These are phyloP conservation scores for Penium margaritaceum DNA, from an alignment of 139 green algal species.

Conservation along the genomic window DNA sequence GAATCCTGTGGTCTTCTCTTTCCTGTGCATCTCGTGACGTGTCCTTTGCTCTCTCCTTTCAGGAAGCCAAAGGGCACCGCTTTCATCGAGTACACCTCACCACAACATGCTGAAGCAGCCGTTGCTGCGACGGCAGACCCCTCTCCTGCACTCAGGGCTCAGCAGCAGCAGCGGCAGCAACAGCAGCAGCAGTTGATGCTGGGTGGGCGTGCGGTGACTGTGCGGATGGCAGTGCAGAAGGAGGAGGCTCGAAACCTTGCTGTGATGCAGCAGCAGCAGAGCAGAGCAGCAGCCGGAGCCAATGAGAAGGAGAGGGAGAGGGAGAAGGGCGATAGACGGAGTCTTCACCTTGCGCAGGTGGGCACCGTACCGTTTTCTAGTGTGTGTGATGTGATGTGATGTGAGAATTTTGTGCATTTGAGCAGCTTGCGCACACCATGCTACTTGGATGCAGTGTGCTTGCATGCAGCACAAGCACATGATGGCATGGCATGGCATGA, in stretches of 20 bases:
- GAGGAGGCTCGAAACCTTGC: slow-evolving; percentile 46
- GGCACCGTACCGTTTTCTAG: too few species aligned
- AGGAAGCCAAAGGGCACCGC: slow-evolving; percentile 32
- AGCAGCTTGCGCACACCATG: too few species aligned
- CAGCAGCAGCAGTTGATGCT: too few species aligned
- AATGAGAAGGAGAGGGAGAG: slow-evolving; percentile 39
- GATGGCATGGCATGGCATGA: too few species aligned
- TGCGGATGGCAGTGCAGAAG: slow-evolving; percentile 68
- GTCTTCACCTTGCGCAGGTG: slow-evolving; percentile 81
- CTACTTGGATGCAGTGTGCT: too few species aligned
- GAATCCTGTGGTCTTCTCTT: too few species aligned
- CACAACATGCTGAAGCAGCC: background rate
- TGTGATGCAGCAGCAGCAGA: background rate
- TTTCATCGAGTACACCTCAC: slow-evolving; percentile 31
- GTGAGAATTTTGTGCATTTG: too few species aligned
- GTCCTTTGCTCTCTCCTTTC: background rate
- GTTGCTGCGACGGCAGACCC: slow-evolving; percentile 8
- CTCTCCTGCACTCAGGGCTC: background rate
- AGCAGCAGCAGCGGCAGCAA: background rate
- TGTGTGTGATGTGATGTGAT: too few species aligned
- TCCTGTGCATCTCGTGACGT: background rate
- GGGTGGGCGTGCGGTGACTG: slow-evolving; percentile 55
- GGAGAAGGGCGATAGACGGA: slow-evolving; percentile 74
- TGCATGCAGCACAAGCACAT: too few species aligned
- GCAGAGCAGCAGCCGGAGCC: too few species aligned